phyloP scores from a whole-genome alignment of 2,329 filamentous ascomycete species.

The Aspergillus costaricaensis region DNA sequence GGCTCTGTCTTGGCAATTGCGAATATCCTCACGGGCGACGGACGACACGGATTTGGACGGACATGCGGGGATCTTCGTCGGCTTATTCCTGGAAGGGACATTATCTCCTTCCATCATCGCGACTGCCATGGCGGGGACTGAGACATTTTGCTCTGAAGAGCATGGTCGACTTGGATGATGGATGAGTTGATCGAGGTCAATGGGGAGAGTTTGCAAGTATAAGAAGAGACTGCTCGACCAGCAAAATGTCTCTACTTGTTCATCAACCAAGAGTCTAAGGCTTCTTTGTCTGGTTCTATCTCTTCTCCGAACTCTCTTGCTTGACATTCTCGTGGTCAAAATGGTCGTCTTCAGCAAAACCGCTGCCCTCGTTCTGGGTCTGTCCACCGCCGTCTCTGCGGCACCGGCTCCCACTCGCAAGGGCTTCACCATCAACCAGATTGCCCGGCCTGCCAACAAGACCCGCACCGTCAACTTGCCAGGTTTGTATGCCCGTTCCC shows the following conservation, averaged over 20 bases:
- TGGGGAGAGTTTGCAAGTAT: neutral
- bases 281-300: neutral
- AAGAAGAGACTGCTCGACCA: neutral
- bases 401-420: slow-evolving; percentile 29
- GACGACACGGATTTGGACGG: neutral
- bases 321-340: slow-evolving; percentile 6
- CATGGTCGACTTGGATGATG: neutral
- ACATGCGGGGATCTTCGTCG: slow-evolving; percentile 10
- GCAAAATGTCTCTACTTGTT: slow-evolving; percentile 16
- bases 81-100: slow-evolving; percentile 23
- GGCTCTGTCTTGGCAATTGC: neutral
- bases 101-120: slow-evolving; percentile 14
- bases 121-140: neutral
- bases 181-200: neutral
- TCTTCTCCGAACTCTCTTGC: neutral
- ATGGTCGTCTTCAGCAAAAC: slow-evolving; percentile 41
- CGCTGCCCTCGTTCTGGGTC: slow-evolving; percentile 28
- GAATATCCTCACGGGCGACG: neutral
- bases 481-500: slow-evolving; percentile 29
- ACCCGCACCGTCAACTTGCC: slow-evolving; percentile 30
- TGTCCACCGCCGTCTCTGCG: slow-evolving; percentile 32
- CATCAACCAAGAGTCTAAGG: slow-evolving; percentile 13
- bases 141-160: neutral
- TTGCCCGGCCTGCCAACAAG: slow-evolving; percentile 23
- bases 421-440: slow-evolving; percentile 37